Evolutionary conservation across 768 basidiomycete species (phyloP), one percentile per base, ranked within the genome.

Genomic region (Auriscalpium vulgare): DNA sequence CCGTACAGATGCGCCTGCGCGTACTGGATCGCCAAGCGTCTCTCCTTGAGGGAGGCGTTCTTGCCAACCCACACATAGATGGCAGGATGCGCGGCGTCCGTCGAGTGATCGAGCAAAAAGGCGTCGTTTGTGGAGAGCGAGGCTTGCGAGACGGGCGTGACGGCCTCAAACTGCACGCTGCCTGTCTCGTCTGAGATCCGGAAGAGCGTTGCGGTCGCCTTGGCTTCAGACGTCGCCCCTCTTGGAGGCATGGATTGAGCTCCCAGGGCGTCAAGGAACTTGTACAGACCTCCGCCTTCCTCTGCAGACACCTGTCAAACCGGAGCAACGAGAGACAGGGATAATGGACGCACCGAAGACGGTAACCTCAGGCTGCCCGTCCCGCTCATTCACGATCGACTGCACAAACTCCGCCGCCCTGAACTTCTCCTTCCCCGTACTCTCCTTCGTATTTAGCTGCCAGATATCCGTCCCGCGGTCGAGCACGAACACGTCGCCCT

Each of bases 51-150:
- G 34, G 77, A 77, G 35, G 80, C 75, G 4, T 70, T 62, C 8
- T 67, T 72, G 5, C 84, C 84, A 21, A 86, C 69, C 83, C 84
- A 86, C 21, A 81, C 71, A 59, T 81, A 85, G 37, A 85, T 66
- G 2, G 75, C 74, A 4, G 79, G 78, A 47, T 68, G 63, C 1
- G 62, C 56, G 1, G 62, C 38, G 50, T 71, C 67, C 13, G 63
- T 53, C 29, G 75, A 72, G 56, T 73, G 65, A 62, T 82, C 82
- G 37, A 84, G 60, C 19, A 84, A 64, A 67, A 79, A 83, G 3
- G 75, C 76, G 59, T 80, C 82, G 11, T 71, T 62, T 8, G 81
- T 75, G 10, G 70, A 71, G 37, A 84, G 72, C 9, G 74, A 71
- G 1, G 63, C 62, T 37, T 62, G 64, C 6, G 70, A 59, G 16